A percentile compares a stretch with the other conserved stretches of the same genome.
Evolutionary conservation across 257 asterid species (phyloP).

Genomic region (Paraleonurus japonicus): DNA sequence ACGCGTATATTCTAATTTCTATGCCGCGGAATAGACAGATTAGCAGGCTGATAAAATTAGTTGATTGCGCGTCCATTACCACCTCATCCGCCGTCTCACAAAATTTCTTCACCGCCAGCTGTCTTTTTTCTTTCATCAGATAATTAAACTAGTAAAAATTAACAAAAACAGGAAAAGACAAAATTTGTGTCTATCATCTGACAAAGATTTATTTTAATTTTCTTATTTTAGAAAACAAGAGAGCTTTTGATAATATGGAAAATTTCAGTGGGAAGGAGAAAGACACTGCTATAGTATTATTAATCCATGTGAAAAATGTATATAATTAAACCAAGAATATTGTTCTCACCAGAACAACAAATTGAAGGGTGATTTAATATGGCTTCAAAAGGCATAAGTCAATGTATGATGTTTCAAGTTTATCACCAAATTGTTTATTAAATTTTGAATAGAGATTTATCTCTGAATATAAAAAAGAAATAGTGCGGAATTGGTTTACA

Average conservation of each 20-base stretch:
- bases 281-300: neutral
- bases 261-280: neutral
- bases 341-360: neutral
- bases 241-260: neutral
- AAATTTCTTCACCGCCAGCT: conserved; percentile 8
- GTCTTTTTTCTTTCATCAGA: neutral
- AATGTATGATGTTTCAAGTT: neutral
- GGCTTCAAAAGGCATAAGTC: neutral
- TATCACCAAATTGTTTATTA: too few relatives aligned
- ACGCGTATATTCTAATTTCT: neutral
- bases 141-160: neutral
- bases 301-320: neutral
- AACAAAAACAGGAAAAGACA: neutral
- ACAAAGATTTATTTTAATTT: neutral
- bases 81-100: conserved; percentile 15
- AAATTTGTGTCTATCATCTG: neutral
- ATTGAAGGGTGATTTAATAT: neutral
- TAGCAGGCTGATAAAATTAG: neutral
- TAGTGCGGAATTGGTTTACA: neutral
- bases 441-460: too few relatives aligned
- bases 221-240: neutral
- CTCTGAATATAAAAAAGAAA: neutral
- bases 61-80: conserved; percentile 19
- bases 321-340: neutral
- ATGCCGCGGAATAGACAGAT: neutral